Base-by-base conservation (phyloP, 306 rosid species). In the Quillaja saponaria region DNA sequence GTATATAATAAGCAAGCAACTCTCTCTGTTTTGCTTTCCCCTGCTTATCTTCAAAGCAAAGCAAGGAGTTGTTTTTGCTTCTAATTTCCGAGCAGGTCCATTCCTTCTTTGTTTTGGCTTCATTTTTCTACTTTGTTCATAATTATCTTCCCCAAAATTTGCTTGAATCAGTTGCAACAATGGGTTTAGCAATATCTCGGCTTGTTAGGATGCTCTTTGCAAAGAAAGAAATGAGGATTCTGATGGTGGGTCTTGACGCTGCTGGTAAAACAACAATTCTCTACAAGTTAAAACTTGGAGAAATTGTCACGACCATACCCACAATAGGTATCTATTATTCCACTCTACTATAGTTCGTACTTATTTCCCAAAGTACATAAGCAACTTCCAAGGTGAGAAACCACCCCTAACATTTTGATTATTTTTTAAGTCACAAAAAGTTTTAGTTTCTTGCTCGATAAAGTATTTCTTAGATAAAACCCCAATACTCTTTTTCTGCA, bases 161-260 rank as follows among this genome's bases (percentile, higher is more conserved):
- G 34, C 19, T 44, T 59, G 50, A 67, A 66, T 14, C 31, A 62
- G 67, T 54, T 60, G 69, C 67, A 51, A 73, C 52, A 44, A 90
- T 90, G 95, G 94, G 95, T 5, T 49, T 83, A 76, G 69, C 82
- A 10, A 76, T 90, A 58, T 90, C 97, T 52, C 61, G 96, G 66
- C 4, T 90, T 35, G 64, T 85, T 72, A 81, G 78, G 75, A 19
- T 77, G 71, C 70, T 90, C 13, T 83, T 85, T 68, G 72, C 96
- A n/a, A 87, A 58, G 87, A 90, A 81, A 66, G 96, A 90, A 68
- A 90, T 85, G 97, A 83, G 96, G 69, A 85, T 90, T 74, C 76
- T 91, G 28, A 91, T 91, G 97, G 96, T 85, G 35, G 97, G 95
- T 64, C 97, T 90, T 49, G 95, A 82, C 72, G 95, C 91, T 13